Conservation (phyloP, 163 green algal genomes). For the Trebouxia gelatinosa region DNA sequence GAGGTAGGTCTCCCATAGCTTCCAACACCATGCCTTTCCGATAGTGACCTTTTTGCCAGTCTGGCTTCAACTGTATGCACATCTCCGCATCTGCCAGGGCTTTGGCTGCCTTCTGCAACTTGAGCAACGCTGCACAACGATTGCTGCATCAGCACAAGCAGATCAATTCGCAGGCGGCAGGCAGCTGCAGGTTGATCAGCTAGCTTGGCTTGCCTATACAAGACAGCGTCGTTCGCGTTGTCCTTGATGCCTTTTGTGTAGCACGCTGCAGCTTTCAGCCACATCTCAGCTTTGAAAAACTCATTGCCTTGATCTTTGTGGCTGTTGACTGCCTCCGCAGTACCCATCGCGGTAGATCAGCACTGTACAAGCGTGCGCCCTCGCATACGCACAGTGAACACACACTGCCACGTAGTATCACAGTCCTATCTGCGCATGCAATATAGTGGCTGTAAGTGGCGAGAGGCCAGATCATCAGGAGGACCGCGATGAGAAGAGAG, state of each 20-base stretch:
- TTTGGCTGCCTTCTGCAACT: conserved; percentile 84
- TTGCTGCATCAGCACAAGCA: conserved; percentile 61
- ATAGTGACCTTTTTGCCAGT: conserved; percentile 76
- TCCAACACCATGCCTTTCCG: conserved; percentile 66
- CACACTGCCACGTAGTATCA: too few relatives aligned
- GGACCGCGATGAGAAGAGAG: conserved; percentile 7
- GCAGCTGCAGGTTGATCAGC: background rate
- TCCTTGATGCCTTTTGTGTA: conserved; percentile 79
- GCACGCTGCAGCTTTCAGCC: conserved; percentile 71
- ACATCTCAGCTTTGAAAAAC: conserved; percentile 64
- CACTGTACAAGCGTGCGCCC: too few relatives aligned
- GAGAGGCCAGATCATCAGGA: background rate
- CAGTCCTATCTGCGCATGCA: background rate
- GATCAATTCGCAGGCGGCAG: background rate
- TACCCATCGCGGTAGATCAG: too few relatives aligned
- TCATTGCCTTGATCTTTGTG: conserved; percentile 72
- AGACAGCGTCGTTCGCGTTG: conserved; percentile 57
- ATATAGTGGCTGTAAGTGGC: background rate
- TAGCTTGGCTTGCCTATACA: conserved; percentile 64
- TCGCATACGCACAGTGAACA: too few relatives aligned
- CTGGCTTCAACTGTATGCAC: conserved; percentile 56
- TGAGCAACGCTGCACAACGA: conserved; percentile 71
- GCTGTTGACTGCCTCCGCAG: background rate
- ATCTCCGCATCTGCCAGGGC: conserved; percentile 73
- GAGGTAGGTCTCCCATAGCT: conserved; percentile 36